phyloP scores from a whole-genome alignment of 1,139 yeast species.

The Kodamaea plutei region DNA sequence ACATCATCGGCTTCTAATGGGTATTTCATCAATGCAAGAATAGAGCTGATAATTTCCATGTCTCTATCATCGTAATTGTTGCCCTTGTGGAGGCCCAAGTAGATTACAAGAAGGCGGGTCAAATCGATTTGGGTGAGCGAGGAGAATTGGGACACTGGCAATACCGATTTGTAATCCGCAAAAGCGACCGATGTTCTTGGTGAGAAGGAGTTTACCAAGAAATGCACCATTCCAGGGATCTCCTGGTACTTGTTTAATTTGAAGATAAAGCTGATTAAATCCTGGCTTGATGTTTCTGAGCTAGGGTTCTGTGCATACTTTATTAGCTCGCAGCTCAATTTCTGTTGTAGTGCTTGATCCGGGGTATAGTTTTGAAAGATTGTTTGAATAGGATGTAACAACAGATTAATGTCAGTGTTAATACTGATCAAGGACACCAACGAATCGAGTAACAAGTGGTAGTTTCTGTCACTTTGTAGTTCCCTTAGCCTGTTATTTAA shows the following conservation, averaged over 20 bases:
- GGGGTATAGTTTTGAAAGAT: neutral
- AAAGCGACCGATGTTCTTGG: neutral
- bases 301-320: neutral
- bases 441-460: slow-evolving; percentile 1
- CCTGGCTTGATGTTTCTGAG: neutral
- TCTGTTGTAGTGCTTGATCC: neutral
- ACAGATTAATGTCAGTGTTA: neutral
- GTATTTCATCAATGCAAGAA: slow-evolving; percentile 2
- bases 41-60: slow-evolving; percentile 2
- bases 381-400: neutral
- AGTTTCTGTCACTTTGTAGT: neutral
- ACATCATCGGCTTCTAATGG: slow-evolving; percentile 12
- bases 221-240: slow-evolving; percentile 6
- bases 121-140: slow-evolving; percentile 3
- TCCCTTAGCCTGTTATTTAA: neutral
- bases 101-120: slow-evolving; percentile 4
- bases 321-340: slow-evolving; percentile 1
- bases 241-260: slow-evolving; percentile 13
- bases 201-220: slow-evolving; percentile 2
- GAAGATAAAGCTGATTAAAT: slow-evolving; percentile 14
- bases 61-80: slow-evolving; percentile 6
- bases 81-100: slow-evolving; percentile 1
- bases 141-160: slow-evolving; percentile 1
- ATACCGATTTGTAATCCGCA: slow-evolving; percentile 1
- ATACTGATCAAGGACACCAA: neutral